Conservation (phyloP, 441 rosid genomes). For the Aquilaria agallochum region DNA sequence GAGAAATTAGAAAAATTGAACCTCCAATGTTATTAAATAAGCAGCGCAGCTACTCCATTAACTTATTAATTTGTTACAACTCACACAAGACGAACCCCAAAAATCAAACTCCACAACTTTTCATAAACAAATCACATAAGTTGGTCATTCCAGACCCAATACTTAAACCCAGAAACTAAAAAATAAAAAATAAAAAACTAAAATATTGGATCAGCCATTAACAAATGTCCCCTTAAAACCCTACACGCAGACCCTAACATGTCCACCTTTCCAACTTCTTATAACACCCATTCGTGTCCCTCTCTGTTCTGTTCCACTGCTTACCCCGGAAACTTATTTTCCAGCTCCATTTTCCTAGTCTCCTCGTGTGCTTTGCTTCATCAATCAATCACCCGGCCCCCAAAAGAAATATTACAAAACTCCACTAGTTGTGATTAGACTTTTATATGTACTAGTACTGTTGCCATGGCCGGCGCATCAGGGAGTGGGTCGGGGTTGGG, state of each 20-base stretch:
- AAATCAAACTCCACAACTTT: background rate
- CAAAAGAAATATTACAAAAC: background rate
- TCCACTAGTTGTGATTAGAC: constrained; percentile 8
- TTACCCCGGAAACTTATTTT: constrained; percentile 1
- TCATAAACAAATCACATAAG: constrained; percentile 3
- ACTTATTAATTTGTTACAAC: background rate
- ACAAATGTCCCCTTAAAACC: constrained; percentile 56
- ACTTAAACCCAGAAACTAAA: too few species aligned
- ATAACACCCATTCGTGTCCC: constrained; percentile 17
- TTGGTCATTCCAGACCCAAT: background rate
- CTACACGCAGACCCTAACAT: constrained; percentile 45
- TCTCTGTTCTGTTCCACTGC: too few species aligned
- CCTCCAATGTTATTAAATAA: background rate
- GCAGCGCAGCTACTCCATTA: too few species aligned
- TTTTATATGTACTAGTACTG: background rate
- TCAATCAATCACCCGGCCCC: too few species aligned
- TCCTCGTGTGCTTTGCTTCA: constrained; percentile 50
- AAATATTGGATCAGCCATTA: constrained; percentile 40
- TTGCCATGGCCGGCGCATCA: constrained; percentile 47
- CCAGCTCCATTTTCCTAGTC: constrained; percentile 63
- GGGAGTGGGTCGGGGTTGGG: constrained; percentile 6
- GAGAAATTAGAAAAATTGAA: constrained; percentile 22
- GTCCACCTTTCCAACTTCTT: constrained; percentile 54
- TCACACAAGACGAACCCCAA: too few species aligned
- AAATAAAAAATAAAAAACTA: background rate